Percentiles rank a stretch among this genome's conserved stretches.
Evolutionary conservation across 306 rosid genomes (phyloP).

Genomic region (Lathyrus tuberosus): DNA sequence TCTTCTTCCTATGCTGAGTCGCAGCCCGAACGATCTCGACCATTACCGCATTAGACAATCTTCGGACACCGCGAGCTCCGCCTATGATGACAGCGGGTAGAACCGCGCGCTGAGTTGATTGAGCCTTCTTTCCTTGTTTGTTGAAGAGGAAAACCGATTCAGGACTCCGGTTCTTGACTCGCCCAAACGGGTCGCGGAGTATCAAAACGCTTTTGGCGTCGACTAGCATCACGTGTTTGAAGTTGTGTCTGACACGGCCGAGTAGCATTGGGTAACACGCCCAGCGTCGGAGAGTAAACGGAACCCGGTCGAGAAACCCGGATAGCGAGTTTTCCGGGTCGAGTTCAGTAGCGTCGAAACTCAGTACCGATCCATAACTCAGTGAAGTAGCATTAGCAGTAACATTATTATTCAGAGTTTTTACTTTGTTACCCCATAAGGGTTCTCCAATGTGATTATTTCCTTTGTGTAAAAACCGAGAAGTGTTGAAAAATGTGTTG

Average conservation of each 20-base stretch:
- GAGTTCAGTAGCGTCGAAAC: conserved; percentile 74
- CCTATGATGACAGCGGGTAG: conserved; percentile 64
- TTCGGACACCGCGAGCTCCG: conserved; percentile 79
- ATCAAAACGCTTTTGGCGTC: conserved; percentile 54
- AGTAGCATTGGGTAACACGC: conserved; percentile 88
- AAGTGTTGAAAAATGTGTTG: conserved; percentile 47
- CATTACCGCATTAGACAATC: conserved; percentile 54
- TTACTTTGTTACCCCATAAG: conserved; percentile 60
- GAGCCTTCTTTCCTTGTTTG: conserved; percentile 50
- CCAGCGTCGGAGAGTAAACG: conserved; percentile 77
- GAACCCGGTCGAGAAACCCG: conserved; percentile 68
- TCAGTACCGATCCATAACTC: conserved; percentile 79
- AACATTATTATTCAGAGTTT: not conserved
- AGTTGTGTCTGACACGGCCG: conserved; percentile 71
- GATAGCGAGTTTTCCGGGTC: conserved; percentile 91
- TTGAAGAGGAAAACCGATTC: conserved; percentile 55
- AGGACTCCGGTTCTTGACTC: conserved; percentile 56
- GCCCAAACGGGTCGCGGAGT: conserved; percentile 61
- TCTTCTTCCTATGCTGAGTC: conserved; percentile 58
- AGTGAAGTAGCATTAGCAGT: conserved; percentile 27
- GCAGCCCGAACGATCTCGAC: conserved; percentile 67
- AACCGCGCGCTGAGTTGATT: conserved; percentile 24
- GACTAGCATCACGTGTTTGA: conserved; percentile 70
- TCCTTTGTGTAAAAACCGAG: conserved; percentile 43
- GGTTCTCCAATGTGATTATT: conserved; percentile 46